Conservation (phyloP, 768 basidiomycete genomes). For the Boletellus ananiceps region DNA sequence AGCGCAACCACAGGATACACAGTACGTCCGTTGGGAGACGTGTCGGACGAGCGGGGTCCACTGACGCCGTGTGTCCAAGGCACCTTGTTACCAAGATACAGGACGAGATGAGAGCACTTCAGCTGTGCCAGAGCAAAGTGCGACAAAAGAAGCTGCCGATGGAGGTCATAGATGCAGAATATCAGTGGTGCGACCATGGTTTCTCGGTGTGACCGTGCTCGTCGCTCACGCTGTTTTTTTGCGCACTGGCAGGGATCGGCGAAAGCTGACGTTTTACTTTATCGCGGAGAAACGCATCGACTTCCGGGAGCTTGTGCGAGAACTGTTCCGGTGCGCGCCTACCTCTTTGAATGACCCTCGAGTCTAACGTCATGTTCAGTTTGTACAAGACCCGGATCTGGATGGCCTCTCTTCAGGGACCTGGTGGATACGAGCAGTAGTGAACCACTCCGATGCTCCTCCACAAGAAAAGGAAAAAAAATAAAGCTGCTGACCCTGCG, state of each 20-base stretch:
- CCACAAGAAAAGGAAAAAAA: constrained; percentile 6
- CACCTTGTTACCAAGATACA: constrained; percentile 76
- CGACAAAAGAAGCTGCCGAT: constrained; percentile 92
- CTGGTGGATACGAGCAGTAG: constrained; percentile 42
- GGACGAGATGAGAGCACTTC: constrained; percentile 90
- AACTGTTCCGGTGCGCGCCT: constrained; percentile 71
- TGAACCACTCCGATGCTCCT: background rate
- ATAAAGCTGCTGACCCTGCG: constrained; percentile 4
- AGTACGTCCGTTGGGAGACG: constrained; percentile 42
- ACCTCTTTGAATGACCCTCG: constrained; percentile 3
- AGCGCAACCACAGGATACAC: constrained; percentile 76
- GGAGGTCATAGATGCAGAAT: constrained; percentile 98
- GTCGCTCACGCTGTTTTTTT: background rate
- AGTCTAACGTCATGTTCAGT: constrained; percentile 33
- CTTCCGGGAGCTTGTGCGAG: constrained; percentile 93
- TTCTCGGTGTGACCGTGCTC: background rate
- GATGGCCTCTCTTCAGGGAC: constrained; percentile 81
- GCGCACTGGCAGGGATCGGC: constrained; percentile 72
- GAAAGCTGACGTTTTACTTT: constrained; percentile 98
- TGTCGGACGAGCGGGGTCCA: background rate
- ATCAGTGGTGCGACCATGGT: constrained; percentile 73
- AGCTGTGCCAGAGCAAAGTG: constrained; percentile 88
- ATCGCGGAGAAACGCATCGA: constrained; percentile 93
- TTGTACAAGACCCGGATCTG: constrained; percentile 93
- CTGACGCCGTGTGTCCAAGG: constrained; percentile 34